These are phyloP conservation scores for Colletotrichum sojae DNA, from an alignment of 2,329 filamentous ascomycete species.

Conservation along the genomic window DNA sequence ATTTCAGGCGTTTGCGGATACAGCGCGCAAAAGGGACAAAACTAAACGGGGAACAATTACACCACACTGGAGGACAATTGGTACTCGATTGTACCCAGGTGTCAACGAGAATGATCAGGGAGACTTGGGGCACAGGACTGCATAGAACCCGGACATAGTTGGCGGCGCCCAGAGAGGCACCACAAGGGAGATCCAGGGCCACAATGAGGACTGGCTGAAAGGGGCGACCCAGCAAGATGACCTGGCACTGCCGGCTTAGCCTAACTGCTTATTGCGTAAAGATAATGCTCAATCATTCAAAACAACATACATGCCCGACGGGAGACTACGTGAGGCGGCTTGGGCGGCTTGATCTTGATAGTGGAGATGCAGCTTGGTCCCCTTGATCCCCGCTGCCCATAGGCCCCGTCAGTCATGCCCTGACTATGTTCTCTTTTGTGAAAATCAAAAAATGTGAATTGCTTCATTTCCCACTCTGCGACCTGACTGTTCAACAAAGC, in stretches of 20 bases:
- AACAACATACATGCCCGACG: neutral
- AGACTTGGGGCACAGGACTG: conserved; percentile 3
- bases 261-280: conserved; percentile 33
- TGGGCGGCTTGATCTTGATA: neutral
- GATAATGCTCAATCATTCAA: conserved; percentile 39
- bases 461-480: conserved; percentile 1
- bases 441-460: neutral
- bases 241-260: conserved; percentile 7
- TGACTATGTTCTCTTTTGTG: neutral
- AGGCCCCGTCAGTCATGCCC: too few relatives aligned
- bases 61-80: conserved; percentile 13
- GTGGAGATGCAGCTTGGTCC: neutral
- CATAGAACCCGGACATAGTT: conserved; percentile 9
- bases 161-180: conserved; percentile 10
- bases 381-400: too few relatives aligned
- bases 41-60: conserved; percentile 1
- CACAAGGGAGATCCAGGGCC: neutral
- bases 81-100: conserved; percentile 14
- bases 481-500: neutral
- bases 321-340: neutral
- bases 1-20: conserved; percentile 36
- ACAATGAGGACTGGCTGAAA: conserved; percentile 6
- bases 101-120: neutral
- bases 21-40: conserved; percentile 15
- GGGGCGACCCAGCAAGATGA: conserved; percentile 15